Conservation (phyloP, 371 early-diverging fungal species). For the Apophysomyces ossiformis region DNA sequence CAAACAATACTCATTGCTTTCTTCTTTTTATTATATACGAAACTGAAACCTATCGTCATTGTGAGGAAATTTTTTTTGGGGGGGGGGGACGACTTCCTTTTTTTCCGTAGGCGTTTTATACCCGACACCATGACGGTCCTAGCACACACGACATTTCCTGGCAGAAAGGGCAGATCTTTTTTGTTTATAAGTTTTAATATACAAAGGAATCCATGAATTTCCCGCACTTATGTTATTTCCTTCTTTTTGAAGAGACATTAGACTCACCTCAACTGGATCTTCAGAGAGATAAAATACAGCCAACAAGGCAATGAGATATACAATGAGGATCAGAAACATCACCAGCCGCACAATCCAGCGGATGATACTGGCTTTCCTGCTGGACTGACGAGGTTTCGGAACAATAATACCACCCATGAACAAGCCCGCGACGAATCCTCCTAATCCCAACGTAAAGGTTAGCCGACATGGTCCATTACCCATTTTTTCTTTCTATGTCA, state of each 20-base stretch:
- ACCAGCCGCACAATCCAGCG: conserved; percentile 44
- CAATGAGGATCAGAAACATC: conserved; percentile 41
- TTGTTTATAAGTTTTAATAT: no score
- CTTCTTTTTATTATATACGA: neutral
- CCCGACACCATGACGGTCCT: no score
- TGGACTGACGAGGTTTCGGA: conserved; percentile 36
- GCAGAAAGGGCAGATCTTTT: no score
- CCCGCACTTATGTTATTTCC: no score
- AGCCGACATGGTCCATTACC: no score
- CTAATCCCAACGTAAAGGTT: conserved; percentile 32
- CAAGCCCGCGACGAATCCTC: conserved; percentile 64
- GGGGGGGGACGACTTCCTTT: no score
- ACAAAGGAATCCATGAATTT: no score
- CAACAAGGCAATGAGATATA: conserved; percentile 45
- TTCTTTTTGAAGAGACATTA: no score
- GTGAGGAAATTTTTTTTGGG: neutral
- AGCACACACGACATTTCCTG: no score
- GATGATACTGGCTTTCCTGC: conserved; percentile 39
- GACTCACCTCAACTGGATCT: conserved; percentile 30
- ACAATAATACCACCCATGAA: conserved; percentile 56
- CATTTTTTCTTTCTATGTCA: neutral
- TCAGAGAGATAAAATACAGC: conserved; percentile 53
- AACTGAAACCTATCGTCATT: conserved; percentile 2
- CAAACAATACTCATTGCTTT: neutral
- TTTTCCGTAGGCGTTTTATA: no score